Evolutionary conservation across 306 rosid genomes (phyloP), one percentile per base, ranked within the genome.

Genomic region (Pyrus communis): DNA sequence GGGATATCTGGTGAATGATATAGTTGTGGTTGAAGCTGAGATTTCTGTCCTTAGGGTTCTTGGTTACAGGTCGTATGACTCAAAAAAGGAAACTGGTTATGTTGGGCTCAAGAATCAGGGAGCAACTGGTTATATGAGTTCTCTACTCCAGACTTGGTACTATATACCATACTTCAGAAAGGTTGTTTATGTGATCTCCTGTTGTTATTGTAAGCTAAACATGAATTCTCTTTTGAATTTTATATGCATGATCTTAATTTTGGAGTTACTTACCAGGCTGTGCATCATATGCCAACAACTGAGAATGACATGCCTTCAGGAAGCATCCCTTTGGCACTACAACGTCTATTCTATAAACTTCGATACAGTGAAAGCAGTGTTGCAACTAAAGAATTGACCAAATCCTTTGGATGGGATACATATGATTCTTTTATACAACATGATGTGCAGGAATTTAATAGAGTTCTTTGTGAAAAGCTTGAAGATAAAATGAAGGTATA

Each of bases 31-130:
- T 83, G 97, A 94, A 84, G 98, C 98, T 70, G 97, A 90, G 80
- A 90, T 94, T 75, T 83, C 84, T 64, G 93, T 91, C 49, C 97
- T 94, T 66, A 93, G 87, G 83, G 88, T 84, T 71, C 73, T 81
- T 82, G 97, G 91, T 84, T 91, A 87, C 84, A 85, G 96, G 96
- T 83, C 98, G 25, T 84, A 90, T 74, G 97, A 94, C 78, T 94
- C 97, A 17, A 94, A 91, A 80, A 94, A 91, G 86, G 97, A 94
- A 88, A 91, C 98, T 42, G 97, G 97, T 80, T 94, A 59, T 80
- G 98, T 94, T 33, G 98, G 98, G 74, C 87, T 94, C 49, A 94
- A 94, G 85, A 94, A 94, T 80, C 98, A 88, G 86, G 98, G 98
- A 75, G 97, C 98, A 74, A 94, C 98, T 46, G 89, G 98, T 90